Percentiles rank a stretch among this genome's conserved stretches.
Evolutionary conservation across 2,329 filamentous ascomycete genomes (phyloP).

Genomic region (Cladosporium sp.): DNA sequence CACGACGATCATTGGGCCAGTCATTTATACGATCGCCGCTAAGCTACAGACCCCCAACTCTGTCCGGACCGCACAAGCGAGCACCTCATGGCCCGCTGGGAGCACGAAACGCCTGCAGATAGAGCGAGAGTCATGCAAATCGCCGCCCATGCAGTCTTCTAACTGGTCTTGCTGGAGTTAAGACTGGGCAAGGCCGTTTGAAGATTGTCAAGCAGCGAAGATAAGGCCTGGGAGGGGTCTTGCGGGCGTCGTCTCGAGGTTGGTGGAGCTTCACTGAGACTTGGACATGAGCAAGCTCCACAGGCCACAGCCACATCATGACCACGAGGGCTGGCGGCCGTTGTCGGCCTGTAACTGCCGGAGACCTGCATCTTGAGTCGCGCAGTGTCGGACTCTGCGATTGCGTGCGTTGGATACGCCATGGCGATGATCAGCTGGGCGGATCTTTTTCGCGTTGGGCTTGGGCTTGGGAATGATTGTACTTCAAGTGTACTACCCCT

Average conservation of each 20-base stretch:
- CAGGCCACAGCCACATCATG: background rate
- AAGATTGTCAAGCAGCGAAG: constrained; percentile 3
- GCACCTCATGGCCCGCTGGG: constrained; percentile 15
- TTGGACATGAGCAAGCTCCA: background rate
- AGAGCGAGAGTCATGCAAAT: background rate
- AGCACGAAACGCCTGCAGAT: constrained; percentile 9
- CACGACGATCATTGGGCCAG: background rate
- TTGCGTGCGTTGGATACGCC: constrained; percentile 9
- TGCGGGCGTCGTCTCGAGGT: background rate
- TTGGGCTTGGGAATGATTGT: background rate
- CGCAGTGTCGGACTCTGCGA: background rate
- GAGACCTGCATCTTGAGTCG: background rate
- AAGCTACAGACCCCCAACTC: background rate
- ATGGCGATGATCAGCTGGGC: constrained; percentile 7
- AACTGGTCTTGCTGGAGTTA: background rate
- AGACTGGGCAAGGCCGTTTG: background rate
- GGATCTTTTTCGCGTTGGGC: background rate
- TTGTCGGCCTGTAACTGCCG: background rate
- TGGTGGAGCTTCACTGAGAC: constrained; percentile 1
- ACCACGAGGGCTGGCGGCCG: background rate
- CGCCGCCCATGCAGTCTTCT: background rate
- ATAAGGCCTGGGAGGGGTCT: constrained; percentile 3
- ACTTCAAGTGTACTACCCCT: background rate
- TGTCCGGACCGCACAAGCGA: background rate
- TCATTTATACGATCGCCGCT: too few relatives aligned